Evolutionary conservation across 2,329 filamentous ascomycete genomes (phyloP).

Genomic region (Penicillium palitans): DNA sequence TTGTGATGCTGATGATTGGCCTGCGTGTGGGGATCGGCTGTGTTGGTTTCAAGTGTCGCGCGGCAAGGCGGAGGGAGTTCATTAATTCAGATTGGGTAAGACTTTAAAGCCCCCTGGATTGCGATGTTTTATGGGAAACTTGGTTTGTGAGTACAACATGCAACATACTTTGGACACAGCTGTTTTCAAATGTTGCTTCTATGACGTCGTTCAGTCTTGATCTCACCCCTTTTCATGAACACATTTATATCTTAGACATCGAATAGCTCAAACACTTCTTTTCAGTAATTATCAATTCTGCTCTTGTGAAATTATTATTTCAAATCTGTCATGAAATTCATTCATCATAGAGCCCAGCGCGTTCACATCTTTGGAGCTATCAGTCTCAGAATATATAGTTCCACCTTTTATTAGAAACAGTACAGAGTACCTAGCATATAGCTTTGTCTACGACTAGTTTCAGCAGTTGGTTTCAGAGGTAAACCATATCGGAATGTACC

Average conservation of each 20-base stretch:
- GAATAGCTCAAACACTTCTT: not conserved
- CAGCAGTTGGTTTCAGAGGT: not conserved
- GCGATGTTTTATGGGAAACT: not conserved
- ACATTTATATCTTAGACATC: not conserved
- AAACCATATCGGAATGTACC: not conserved
- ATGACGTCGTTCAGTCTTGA: conserved; percentile 7
- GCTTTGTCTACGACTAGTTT: not conserved
- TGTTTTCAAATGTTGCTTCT: not conserved
- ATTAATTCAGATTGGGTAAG: not conserved
- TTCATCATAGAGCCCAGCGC: not conserved
- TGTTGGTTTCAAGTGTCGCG: conserved; percentile 3
- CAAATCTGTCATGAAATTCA: not conserved
- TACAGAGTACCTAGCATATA: not conserved
- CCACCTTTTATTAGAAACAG: not conserved
- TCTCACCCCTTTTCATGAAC: not conserved
- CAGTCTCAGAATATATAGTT: not conserved
- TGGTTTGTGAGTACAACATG: not conserved
- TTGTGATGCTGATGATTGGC: not conserved
- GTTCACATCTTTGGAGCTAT: not conserved
- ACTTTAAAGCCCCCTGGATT: not conserved
- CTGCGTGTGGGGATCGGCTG: not conserved
- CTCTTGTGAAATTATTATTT: not conserved
- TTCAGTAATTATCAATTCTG: not conserved
- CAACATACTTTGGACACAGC: not conserved
- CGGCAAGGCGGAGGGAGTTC: conserved; percentile 3